Percentiles rank a stretch among this genome's conserved stretches.
phyloP scores from a whole-genome alignment of 75 land plant genomes.

The Azolla pinnata region DNA sequence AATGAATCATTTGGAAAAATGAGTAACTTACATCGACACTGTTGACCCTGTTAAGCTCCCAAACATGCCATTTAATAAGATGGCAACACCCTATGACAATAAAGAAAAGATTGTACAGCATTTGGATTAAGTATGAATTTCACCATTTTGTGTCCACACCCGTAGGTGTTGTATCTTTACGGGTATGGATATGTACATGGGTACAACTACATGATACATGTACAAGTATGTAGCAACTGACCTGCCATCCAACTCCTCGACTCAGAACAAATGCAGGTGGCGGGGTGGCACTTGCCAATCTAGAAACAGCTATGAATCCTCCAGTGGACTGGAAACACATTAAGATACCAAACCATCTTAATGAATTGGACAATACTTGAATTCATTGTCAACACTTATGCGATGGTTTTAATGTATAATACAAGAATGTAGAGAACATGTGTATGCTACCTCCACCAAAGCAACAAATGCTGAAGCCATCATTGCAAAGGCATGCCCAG shows the following conservation, averaged over 20 bases:
- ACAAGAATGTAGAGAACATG: too few relatives aligned
- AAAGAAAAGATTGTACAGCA: too few relatives aligned
- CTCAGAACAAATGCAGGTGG: constrained; percentile 94
- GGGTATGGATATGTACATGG: too few relatives aligned
- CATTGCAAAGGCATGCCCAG: constrained; percentile 78
- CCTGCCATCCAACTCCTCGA: constrained; percentile 95
- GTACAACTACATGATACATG: too few relatives aligned
- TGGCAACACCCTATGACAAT: constrained; percentile 86
- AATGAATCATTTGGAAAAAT: not conserved
- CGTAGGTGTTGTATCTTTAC: too few relatives aligned
- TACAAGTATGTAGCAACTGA: constrained; percentile 5
- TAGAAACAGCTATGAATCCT: constrained; percentile 76
- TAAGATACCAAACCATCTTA: too few relatives aligned
- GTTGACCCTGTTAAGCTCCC: constrained; percentile 89
- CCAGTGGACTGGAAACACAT: constrained; percentile 69
- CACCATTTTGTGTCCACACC: too few relatives aligned
- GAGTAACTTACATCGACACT: constrained; percentile 75
- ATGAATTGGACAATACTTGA: too few relatives aligned
- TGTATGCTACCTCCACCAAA: constrained; percentile 85
- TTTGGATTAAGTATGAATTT: too few relatives aligned
- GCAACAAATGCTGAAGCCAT: constrained; percentile 83
- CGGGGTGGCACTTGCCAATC: constrained; percentile 90
- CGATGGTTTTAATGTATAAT: too few relatives aligned
- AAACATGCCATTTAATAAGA: constrained; percentile 83
- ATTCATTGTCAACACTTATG: too few relatives aligned